Evolutionary conservation across 441 rosid genomes (phyloP), one percentile per base, ranked within the genome.

Genomic region (Aleurites moluccanus): DNA sequence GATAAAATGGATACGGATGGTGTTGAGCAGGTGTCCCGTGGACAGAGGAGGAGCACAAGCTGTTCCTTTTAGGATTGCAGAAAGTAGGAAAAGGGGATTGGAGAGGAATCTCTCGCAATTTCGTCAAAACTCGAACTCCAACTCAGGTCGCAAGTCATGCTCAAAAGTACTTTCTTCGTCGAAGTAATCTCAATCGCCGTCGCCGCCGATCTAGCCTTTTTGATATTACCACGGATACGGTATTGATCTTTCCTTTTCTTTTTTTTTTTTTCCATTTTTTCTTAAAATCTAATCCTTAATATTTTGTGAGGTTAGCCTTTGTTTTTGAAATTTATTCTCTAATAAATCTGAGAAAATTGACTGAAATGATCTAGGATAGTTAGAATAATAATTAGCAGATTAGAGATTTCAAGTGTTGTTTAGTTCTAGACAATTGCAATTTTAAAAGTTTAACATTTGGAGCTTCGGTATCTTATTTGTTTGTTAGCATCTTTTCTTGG

Each of bases 111-210:
- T 94, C 98, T 5, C 83, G 88, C 44, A 90, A 90, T 82, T 94
- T 89, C 70, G 98, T 94, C 1, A 92, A 92, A 82, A 85, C 92
- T 40, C 80, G 98, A 71, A 94, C 98, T 0, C 94, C 98, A 0
- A 92, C 99, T 10, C 98, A 94, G 85, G 97, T 94, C 6, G 98
- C 98, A 10, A 94, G 98, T 42, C 98, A 94, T 28, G 98, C 98
- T 80, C 98, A 94, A 85, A 94, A 94, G 55, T 91, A 92, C 79
- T 94, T 90, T 59, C 93, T 90, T 67, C 88, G 98, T 42, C 86
- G 88, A 15, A 83, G 70, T 80, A 95, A 89, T 70, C 89, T 89
- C 75, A 92, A 88, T 59, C 91, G 97, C 69, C 96, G 97, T 3
- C 91, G 98, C 23, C 89, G 98, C 80, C 88, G 98, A 70, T 91